A percentile compares a stretch with the other conserved stretches of the same genome.
phyloP scores from a whole-genome alignment of 2,329 filamentous ascomycete species.

The Fusarium sacchari region DNA sequence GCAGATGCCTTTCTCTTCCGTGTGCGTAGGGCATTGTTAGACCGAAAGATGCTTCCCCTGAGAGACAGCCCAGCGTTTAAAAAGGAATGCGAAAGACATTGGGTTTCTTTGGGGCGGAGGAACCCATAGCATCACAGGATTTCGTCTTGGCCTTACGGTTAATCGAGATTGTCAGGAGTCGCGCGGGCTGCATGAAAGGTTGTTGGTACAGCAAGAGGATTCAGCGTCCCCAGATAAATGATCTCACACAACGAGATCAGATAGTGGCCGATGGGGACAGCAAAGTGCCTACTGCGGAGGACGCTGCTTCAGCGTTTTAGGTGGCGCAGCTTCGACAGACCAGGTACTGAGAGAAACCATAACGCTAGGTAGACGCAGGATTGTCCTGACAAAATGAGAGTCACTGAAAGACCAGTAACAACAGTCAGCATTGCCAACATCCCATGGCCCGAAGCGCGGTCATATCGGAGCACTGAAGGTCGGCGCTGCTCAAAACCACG shows the following conservation, averaged over 20 bases:
- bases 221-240: not conserved
- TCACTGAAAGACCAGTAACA: fast-evolving
- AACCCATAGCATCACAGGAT: not conserved
- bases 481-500: not conserved
- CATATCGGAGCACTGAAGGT: not conserved
- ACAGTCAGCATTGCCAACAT: not conserved
- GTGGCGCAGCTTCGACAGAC: not conserved
- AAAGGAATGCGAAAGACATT: not conserved
- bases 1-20: not conserved
- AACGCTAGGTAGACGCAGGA: not conserved
- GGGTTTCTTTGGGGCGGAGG: not conserved
- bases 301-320: not conserved
- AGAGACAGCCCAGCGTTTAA: fast-evolving
- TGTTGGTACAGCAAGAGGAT: not conserved
- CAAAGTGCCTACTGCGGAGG: not conserved
- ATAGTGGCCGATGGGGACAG: no score
- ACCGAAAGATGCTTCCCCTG: not conserved
- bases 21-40: fast-evolving
- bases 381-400: fast-evolving
- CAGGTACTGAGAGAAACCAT: fast-evolving
- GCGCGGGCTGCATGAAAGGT: not conserved
- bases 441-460: not conserved
- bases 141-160: not conserved
- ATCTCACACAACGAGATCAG: not conserved
- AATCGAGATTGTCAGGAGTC: not conserved